Conservation (phyloP, 208 protist genomes). For the Crithidia bombi region DNA sequence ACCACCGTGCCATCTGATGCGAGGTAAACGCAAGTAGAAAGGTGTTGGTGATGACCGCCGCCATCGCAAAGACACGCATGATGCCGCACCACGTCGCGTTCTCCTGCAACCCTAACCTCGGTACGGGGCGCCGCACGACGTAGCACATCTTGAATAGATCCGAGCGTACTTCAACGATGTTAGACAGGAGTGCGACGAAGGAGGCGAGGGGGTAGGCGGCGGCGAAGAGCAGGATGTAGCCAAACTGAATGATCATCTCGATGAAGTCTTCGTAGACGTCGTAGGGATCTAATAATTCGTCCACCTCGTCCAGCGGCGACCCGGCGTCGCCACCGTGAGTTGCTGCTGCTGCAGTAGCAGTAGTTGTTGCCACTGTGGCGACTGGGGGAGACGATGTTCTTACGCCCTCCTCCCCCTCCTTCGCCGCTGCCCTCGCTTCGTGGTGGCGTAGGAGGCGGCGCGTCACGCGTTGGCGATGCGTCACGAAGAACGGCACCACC, state of each 20-base stretch:
- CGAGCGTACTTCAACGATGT: conserved; percentile 68
- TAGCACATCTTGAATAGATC: conserved; percentile 76
- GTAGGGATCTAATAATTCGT: conserved; percentile 53
- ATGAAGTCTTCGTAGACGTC: conserved; percentile 78
- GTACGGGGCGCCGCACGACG: conserved; percentile 53
- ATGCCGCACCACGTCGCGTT: conserved; percentile 51
- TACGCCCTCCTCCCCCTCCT: neutral
- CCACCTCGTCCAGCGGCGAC: conserved; percentile 47
- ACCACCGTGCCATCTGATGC: conserved; percentile 37
- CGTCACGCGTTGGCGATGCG: conserved; percentile 32
- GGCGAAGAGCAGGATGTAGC: conserved; percentile 77
- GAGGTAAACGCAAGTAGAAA: conserved; percentile 53
- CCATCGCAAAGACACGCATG: conserved; percentile 44
- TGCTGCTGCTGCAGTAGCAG: neutral
- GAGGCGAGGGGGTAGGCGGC: conserved; percentile 65
- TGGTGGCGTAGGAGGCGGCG: conserved; percentile 19
- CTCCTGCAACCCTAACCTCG: conserved; percentile 47
- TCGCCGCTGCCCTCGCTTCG: neutral
- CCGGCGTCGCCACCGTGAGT: conserved; percentile 35
- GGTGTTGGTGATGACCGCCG: conserved; percentile 61
- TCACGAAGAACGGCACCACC: conserved; percentile 60
- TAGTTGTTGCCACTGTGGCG: neutral
- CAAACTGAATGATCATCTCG: conserved; percentile 83
- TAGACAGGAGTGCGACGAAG: conserved; percentile 63
- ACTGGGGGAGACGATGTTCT: neutral